Evolutionary conservation across 73 alveolate species (phyloP), one percentile per base, ranked within the genome.

Genomic region (Uronychia setigera): DNA sequence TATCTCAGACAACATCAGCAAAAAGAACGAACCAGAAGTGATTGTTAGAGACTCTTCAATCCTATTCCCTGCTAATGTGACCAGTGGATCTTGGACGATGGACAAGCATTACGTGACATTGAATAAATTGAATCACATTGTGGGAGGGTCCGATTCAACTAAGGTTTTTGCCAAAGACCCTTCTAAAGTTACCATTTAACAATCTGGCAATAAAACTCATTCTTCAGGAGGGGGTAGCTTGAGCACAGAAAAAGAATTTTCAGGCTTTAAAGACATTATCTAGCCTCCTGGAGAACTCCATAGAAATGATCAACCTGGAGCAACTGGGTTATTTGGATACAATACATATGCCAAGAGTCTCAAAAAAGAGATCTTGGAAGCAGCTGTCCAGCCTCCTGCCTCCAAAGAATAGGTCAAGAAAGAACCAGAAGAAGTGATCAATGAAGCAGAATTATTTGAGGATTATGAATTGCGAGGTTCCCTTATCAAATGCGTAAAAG

Each of bases 61-160:
- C 29, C 88, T 95, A 9, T 75, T 79, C 31, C 98, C 97, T 31
- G 81, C 80, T n/a, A 80, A 88, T 59, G 84, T 95, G 0, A 29
- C 93, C 33, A 80, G 88, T 32, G 92, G 93, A 29, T 67, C 77
- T 0, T 96, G 99, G 98, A 96, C 97, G 0, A 89, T 96, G 89
- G 74, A 86, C 82, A 84, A 92, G 31, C 88, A 92, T 27, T 82
- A 94, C 26, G 76, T 96, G 26, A 89, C 97, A 25, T 90, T 88
- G 27, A 94, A 96, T 77, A 79, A 78, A 80, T 34, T 90, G 34
- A 27, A 32, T 35, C n/a, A n/a, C n/a, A 46, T 60, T 1, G 88
- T 80, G 5, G 81, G 82, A 33, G 87, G 35, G 60, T 81, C 84
- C 9, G 89, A 81, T 11, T 76, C 85, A 1, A 92, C 92, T 46